These are phyloP conservation scores for Chaetomium strumarium DNA, from an alignment of 2,329 filamentous ascomycete species.

Conservation along the genomic window DNA sequence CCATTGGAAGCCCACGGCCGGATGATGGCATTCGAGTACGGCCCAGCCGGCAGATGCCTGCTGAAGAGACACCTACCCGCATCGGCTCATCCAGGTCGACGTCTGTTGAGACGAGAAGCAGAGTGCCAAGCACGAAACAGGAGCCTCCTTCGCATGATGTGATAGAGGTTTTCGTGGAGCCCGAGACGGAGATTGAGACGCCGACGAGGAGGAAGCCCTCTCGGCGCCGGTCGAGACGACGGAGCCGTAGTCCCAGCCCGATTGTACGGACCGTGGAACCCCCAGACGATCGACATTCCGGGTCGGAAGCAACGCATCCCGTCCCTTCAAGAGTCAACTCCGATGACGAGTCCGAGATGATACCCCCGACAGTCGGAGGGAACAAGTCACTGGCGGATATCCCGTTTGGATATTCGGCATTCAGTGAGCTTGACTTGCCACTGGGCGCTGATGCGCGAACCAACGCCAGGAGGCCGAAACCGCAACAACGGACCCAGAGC, in stretches of 20 bases:
- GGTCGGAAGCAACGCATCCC: conserved; percentile 15
- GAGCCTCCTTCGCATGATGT: conserved; percentile 22
- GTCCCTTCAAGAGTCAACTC: conserved; percentile 26
- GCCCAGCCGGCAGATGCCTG: conserved; percentile 13
- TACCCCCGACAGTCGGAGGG: conserved; percentile 37
- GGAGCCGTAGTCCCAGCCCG: conserved; percentile 25
- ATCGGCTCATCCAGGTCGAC: conserved; percentile 27
- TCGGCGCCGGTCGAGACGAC: conserved; percentile 16
- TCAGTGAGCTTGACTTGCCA: conserved; percentile 57
- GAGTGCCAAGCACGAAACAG: conserved; percentile 23
- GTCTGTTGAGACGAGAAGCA: conserved; percentile 23
- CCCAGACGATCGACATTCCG: conserved; percentile 30
- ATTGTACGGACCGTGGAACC: conserved; percentile 28
- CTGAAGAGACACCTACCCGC: conserved; percentile 27
- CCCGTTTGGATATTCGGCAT: conserved; percentile 60
- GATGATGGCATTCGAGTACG: conserved; percentile 25
- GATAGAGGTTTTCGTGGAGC: conserved; percentile 33
- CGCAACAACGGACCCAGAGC: conserved; percentile 49
- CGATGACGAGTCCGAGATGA: conserved; percentile 32
- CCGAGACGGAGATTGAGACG: conserved; percentile 32
- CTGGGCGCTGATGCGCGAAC: conserved; percentile 42
- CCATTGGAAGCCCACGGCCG: conserved; percentile 21
- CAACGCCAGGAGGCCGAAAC: conserved; percentile 38
- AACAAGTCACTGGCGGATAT: conserved; percentile 54
- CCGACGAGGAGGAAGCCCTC: conserved; percentile 34